Base-by-base conservation (phyloP, 2,329 filamentous ascomycete genomes). In the Byssothecium circinans region DNA sequence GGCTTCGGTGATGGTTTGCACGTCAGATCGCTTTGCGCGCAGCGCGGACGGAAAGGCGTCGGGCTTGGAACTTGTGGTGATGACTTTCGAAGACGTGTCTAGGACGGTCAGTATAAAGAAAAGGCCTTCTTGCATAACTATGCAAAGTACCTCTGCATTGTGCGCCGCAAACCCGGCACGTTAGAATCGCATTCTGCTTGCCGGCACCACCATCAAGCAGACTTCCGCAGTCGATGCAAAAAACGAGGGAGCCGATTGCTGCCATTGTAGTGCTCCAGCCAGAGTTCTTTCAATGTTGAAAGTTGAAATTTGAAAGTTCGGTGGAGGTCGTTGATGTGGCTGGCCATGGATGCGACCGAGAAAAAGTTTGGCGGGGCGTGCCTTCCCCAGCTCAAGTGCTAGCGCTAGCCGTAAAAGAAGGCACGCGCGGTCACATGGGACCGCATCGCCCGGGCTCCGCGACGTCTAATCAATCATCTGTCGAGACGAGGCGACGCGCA, bases 141-240 rank as follows among this genome's bases (percentile, higher is more conserved):
- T 19, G 14, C 27, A n/a, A 38, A 38, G 41, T 62, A 95, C 90
- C 90, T 85, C 83, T 86, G 68, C 92, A 95, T 65, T 88, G 82
- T 33, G 88, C 83, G 53, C 88, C 89, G 71, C 92, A 97, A 69
- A 91, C 86, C 62, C 89, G 87, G 78, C 92, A 99, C 56, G 81
- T 79, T 48, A 97, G 75, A 47, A 88, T 81, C 47, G 87, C 87
- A 67, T 90, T 88, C 58, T 83, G 80, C 49, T 85, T 86, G 51
- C 88, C 89, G 54, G 86, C 87, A 38, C 88, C 90, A 43, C 86
- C 82, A 43, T 94, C 90, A 33, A 97, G 78, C 3, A 96, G 80
- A 69, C 95, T 95, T 52, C 92, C 92, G 71, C 92, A 97, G 69
- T 91, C 89, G 44, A 81, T 89, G 77, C 92, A 97, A 73, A 97